These are phyloP conservation scores for Abortiporus biennis DNA, from an alignment of 1,284 basidiomycete species.

Conservation along the genomic window DNA sequence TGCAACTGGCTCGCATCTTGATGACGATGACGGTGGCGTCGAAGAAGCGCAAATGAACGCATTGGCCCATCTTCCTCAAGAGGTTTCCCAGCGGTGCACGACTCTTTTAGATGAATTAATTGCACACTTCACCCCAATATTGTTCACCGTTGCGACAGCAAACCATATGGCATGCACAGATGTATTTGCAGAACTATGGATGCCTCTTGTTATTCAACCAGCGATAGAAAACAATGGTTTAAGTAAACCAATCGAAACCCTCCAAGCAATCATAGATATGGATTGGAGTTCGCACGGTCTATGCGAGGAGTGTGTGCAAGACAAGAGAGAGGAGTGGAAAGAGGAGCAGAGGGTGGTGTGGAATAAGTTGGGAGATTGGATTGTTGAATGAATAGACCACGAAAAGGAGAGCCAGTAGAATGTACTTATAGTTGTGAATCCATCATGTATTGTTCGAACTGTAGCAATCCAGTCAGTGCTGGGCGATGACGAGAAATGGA, in stretches of 20 bases:
- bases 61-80: slow-evolving; percentile 6
- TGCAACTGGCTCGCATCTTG: slow-evolving; percentile 48
- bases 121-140: slow-evolving; percentile 58
- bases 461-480: not conserved
- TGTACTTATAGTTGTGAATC: not conserved
- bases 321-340: slow-evolving; percentile 62
- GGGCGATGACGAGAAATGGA: not conserved
- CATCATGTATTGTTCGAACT: too few relatives aligned
- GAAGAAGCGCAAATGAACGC: not conserved
- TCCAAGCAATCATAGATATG: slow-evolving; percentile 48
- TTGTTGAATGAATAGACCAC: slow-evolving; percentile 17
- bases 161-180: slow-evolving; percentile 70
- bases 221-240: slow-evolving; percentile 55
- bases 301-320: slow-evolving; percentile 48
- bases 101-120: slow-evolving; percentile 35
- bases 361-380: slow-evolving; percentile 56
- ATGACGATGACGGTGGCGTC: slow-evolving; percentile 24
- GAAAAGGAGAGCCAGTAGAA: not conserved
- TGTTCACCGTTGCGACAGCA: slow-evolving; percentile 65
- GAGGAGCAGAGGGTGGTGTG: slow-evolving; percentile 54
- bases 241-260: slow-evolving; percentile 56
- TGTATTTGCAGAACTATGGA: slow-evolving; percentile 63
- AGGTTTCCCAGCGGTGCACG: slow-evolving; percentile 21
- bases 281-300: slow-evolving; percentile 54
- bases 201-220: slow-evolving; percentile 56